A percentile compares a stretch with the other conserved stretches of the same genome.
These are phyloP conservation scores for Ceratocystis albifundus DNA, from an alignment of 2,329 filamentous ascomycete genomes.

Conservation along the genomic window DNA sequence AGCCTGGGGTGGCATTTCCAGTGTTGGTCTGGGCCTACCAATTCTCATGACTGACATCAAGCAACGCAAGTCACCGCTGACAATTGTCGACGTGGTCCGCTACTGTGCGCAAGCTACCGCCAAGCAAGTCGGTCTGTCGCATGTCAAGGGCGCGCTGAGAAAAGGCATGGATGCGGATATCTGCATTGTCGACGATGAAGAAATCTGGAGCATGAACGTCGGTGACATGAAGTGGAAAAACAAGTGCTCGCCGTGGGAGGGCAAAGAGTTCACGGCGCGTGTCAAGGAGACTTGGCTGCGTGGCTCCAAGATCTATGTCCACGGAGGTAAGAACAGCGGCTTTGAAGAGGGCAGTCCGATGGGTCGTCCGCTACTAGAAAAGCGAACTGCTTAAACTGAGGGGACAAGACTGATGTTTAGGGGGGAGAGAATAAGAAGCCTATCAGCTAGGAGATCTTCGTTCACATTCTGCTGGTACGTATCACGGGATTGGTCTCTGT, in stretches of 20 bases:
- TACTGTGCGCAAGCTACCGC: constrained; percentile 83
- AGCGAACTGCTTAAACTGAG: constrained; percentile 30
- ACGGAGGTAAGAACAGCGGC: constrained; percentile 43
- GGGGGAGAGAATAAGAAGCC: too few species aligned
- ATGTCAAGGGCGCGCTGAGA: constrained; percentile 67
- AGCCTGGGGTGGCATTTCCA: constrained; percentile 93
- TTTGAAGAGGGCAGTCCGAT: constrained; percentile 40
- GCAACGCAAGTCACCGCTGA: constrained; percentile 34
- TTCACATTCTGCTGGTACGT: neutral
- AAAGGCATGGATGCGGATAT: constrained; percentile 83
- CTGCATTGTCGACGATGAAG: constrained; percentile 81
- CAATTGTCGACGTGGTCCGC: constrained; percentile 67
- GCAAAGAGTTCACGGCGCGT: constrained; percentile 62
- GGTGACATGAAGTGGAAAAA: constrained; percentile 91
- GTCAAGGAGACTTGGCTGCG: constrained; percentile 79
- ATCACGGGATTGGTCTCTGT: neutral
- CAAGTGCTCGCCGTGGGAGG: constrained; percentile 82
- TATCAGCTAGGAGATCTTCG: neutral
- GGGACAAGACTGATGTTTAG: neutral
- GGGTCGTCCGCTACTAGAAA: constrained; percentile 50
- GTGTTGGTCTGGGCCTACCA: constrained; percentile 80
- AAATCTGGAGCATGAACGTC: constrained; percentile 59
- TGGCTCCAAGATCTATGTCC: constrained; percentile 60
- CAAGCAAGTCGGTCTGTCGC: constrained; percentile 70
- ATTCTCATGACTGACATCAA: constrained; percentile 71